phyloP scores from a whole-genome alignment of 2,329 filamentous ascomycete species.

The Aspergillus felis region DNA sequence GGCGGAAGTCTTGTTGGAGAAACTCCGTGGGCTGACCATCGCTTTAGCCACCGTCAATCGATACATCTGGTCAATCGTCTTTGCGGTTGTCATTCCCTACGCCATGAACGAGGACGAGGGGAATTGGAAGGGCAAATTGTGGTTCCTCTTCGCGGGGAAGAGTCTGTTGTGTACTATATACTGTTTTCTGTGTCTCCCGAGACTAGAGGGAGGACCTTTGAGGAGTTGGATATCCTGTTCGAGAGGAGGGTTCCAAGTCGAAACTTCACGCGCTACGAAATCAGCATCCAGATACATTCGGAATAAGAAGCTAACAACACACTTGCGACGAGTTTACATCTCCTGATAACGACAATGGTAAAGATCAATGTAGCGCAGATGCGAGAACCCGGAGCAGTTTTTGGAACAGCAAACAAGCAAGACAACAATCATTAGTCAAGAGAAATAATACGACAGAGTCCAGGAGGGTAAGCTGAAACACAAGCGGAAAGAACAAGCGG shows the following conservation, averaged over 20 bases:
- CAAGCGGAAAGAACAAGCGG: not conserved
- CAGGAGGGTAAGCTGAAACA: not conserved
- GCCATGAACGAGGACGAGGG: slow-evolving; percentile 30
- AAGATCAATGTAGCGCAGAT: not conserved
- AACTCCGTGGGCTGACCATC: slow-evolving; percentile 52
- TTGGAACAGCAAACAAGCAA: not conserved
- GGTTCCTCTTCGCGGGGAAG: slow-evolving; percentile 28
- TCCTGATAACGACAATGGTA: not conserved
- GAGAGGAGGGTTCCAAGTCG: slow-evolving; percentile 19
- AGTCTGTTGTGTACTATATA: slow-evolving; percentile 22
- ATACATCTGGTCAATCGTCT: slow-evolving; percentile 25
- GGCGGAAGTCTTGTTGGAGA: slow-evolving; percentile 49
- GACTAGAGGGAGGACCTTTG: slow-evolving; percentile 26
- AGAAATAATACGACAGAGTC: not conserved
- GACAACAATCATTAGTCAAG: not conserved
- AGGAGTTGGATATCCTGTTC: slow-evolving; percentile 29
- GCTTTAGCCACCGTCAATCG: slow-evolving; percentile 21
- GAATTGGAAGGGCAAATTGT: slow-evolving; percentile 29
- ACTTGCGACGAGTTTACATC: not conserved
- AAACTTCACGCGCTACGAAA: slow-evolving; percentile 14
- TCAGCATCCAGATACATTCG: not conserved
- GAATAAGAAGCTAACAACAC: not conserved
- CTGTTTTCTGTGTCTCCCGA: slow-evolving; percentile 31
- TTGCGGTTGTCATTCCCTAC: slow-evolving; percentile 32
- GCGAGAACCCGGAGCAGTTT: not conserved